Percentiles rank a stretch among this genome's conserved stretches.
Evolutionary conservation across 805 yeast genomes (phyloP).

Genomic region (Candida tammaniensis): DNA sequence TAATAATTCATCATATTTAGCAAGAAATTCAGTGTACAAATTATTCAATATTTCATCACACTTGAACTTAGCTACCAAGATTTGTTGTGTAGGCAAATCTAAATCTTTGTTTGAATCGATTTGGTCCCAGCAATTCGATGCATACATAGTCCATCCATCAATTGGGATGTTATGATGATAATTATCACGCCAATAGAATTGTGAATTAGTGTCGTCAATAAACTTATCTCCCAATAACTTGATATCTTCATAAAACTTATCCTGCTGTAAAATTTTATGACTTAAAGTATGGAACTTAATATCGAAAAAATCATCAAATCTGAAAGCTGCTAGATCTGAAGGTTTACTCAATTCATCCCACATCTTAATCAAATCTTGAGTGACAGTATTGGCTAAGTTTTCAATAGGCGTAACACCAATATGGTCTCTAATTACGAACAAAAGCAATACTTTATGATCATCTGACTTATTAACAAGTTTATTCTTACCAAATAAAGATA

Average conservation of each 20-base stretch:
- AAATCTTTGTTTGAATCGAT: constrained; percentile 90
- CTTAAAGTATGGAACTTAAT: constrained; percentile 76
- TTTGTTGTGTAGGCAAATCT: constrained; percentile 96
- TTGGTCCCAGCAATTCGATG: constrained; percentile 90
- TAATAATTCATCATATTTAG: constrained; percentile 16
- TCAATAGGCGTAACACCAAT: constrained; percentile 81
- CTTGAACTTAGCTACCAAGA: constrained; percentile 87
- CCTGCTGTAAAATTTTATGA: constrained; percentile 81
- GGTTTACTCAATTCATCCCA: constrained; percentile 84
- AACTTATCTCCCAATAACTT: constrained; percentile 63
- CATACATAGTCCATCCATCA: constrained; percentile 95
- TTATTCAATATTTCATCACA: constrained; percentile 79
- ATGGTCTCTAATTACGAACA: constrained; percentile 92
- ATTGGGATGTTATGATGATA: constrained; percentile 87
- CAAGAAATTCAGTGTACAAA: constrained; percentile 28
- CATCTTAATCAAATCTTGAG: constrained; percentile 66
- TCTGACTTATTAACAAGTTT: constrained; percentile 21
- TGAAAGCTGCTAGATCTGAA: constrained; percentile 49
- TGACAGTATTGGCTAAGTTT: constrained; percentile 66
- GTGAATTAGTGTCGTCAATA: constrained; percentile 26
- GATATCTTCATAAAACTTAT: constrained; percentile 63
- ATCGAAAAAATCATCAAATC: constrained; percentile 78
- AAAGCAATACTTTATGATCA: constrained; percentile 60
- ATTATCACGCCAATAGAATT: constrained; percentile 55
- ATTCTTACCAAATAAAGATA: constrained; percentile 73